These are phyloP conservation scores for Paspalum notatum DNA, from an alignment of 176 grass and related monocot species.

Conservation along the genomic window DNA sequence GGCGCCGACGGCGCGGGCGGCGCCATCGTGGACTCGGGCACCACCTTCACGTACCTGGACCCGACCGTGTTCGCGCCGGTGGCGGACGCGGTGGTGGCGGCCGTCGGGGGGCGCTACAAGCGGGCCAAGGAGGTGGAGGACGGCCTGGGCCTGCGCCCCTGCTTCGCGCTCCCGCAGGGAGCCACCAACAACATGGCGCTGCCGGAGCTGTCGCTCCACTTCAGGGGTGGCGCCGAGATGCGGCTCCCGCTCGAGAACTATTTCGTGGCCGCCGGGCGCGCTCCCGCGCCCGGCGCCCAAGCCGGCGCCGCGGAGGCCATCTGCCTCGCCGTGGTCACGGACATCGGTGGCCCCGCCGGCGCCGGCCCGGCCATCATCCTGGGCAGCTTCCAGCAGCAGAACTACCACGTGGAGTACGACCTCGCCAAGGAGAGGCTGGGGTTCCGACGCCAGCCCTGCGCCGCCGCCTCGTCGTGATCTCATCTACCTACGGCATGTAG, in stretches of 20 bases:
- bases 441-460: conserved; percentile 72
- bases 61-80: conserved; percentile 58
- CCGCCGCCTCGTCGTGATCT: conserved; percentile 5
- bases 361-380: conserved; percentile 76
- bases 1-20: conserved; percentile 52
- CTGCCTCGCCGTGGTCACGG: conserved; percentile 78
- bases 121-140: conserved; percentile 57
- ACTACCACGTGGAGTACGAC: conserved; percentile 87
- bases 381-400: conserved; percentile 94
- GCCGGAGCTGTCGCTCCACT: conserved; percentile 63
- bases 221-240: conserved; percentile 69
- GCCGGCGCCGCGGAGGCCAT: conserved; percentile 34
- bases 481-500: too few relatives aligned
- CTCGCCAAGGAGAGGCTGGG: conserved; percentile 63
- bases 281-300: not conserved
- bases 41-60: conserved; percentile 83
- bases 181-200: conserved; percentile 47
- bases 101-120: conserved; percentile 52
- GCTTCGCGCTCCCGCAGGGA: conserved; percentile 62
- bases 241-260: conserved; percentile 81
- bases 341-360: not conserved
- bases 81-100: conserved; percentile 38
- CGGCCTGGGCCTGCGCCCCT: conserved; percentile 60
- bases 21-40: conserved; percentile 85
- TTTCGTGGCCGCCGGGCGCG: conserved; percentile 49